A percentile compares a stretch with the other conserved stretches of the same genome.
These are phyloP conservation scores for Tirmania nivea DNA, from an alignment of 495 filamentous ascomycete species.

Conservation along the genomic window DNA sequence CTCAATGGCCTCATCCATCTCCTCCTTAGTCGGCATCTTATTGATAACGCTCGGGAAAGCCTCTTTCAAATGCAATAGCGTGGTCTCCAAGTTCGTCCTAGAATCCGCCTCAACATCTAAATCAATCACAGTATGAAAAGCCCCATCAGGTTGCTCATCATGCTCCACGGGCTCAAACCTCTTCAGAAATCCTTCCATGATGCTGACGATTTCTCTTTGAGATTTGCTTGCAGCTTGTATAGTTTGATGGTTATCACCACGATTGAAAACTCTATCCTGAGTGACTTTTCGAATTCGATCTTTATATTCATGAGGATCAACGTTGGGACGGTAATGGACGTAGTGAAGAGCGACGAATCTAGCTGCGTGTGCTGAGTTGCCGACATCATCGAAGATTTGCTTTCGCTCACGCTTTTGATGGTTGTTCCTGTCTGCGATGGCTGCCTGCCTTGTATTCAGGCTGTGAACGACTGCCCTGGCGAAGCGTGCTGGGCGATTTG, in stretches of 20 bases:
- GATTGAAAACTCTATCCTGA: conserved; percentile 51
- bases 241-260: conserved; percentile 94
- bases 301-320: conserved; percentile 22
- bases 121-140: conserved; percentile 65
- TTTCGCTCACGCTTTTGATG: conserved; percentile 67
- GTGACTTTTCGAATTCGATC: conserved; percentile 53
- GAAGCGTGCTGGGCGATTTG: conserved; percentile 48
- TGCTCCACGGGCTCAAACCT: conserved; percentile 62
- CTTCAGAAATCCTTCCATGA: conserved; percentile 84
- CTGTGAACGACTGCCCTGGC: conserved; percentile 38
- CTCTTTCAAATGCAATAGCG: conserved; percentile 44
- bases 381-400: conserved; percentile 39
- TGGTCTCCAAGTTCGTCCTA: conserved; percentile 64
- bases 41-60: conserved; percentile 54
- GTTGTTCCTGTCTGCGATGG: conserved; percentile 88
- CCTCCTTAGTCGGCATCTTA: conserved; percentile 45
- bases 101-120: conserved; percentile 57
- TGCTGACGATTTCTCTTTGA: conserved; percentile 47
- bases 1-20: conserved; percentile 62
- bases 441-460: conserved; percentile 40
- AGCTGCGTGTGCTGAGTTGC: conserved; percentile 16
- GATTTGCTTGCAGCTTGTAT: conserved; percentile 62
- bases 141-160: conserved; percentile 41
- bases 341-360: conserved; percentile 82
- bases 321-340: conserved; percentile 46